phyloP scores from a whole-genome alignment of 148 eudicot genomes.

The Vaccinium corymbosum region DNA sequence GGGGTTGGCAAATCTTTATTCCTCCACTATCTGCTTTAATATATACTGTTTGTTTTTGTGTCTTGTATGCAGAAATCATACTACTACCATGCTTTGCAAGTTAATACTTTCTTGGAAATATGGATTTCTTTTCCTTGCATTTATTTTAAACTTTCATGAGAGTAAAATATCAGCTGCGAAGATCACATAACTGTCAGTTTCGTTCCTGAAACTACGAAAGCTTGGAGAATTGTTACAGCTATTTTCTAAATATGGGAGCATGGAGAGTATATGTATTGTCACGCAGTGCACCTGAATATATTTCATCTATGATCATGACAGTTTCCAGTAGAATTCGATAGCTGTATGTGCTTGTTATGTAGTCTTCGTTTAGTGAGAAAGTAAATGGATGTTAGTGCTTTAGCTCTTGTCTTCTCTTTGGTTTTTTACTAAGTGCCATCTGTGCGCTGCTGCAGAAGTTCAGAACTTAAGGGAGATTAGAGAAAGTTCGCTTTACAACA shows the following conservation, averaged over 20 bases:
- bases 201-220: neutral
- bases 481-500: slow-evolving; percentile 29
- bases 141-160: neutral
- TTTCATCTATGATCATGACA: neutral
- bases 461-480: slow-evolving; percentile 64
- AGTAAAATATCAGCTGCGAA: neutral
- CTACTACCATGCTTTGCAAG: neutral
- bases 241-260: too few relatives aligned
- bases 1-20: slow-evolving; percentile 39
- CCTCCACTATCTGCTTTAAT: neutral
- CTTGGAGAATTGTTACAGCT: too few relatives aligned
- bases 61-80: neutral
- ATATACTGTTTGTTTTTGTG: neutral
- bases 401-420: neutral
- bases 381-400: neutral
- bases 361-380: neutral
- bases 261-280: too few relatives aligned
- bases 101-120: neutral
- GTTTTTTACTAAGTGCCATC: neutral
- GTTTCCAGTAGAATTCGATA: neutral
- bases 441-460: slow-evolving; percentile 47
- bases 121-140: neutral
- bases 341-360: neutral
- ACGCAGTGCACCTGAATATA: neutral
- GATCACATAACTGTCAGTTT: neutral